A percentile compares a stretch with the other conserved stretches of the same genome.
These are phyloP conservation scores for Aspergillus clavatus DNA, from an alignment of 2,329 filamentous ascomycete genomes.

Conservation along the genomic window DNA sequence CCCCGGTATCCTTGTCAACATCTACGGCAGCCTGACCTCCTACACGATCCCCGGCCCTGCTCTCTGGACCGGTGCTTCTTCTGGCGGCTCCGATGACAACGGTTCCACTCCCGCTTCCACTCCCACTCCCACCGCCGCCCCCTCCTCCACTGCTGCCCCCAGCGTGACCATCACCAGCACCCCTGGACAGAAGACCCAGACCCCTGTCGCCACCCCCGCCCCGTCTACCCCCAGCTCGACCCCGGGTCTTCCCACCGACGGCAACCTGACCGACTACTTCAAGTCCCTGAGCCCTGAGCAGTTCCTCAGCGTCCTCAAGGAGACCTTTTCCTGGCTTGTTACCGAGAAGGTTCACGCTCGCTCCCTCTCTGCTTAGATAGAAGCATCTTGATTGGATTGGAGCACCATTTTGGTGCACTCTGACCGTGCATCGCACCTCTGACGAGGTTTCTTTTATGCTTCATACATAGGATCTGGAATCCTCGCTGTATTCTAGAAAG, in stretches of 20 bases:
- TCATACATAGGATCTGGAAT: constrained; percentile 13
- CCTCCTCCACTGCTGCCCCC: constrained; percentile 7
- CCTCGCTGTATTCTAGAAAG: constrained; percentile 8
- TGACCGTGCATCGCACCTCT: constrained; percentile 2
- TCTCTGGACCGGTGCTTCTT: constrained; percentile 25
- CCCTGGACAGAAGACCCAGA: constrained; percentile 19
- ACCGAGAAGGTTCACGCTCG: constrained; percentile 31
- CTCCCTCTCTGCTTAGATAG: constrained; percentile 22
- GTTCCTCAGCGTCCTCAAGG: constrained; percentile 25
- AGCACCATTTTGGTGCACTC: constrained; percentile 9
- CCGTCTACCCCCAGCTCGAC: constrained; percentile 8
- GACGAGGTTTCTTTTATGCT: constrained; percentile 6
- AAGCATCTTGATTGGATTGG: constrained; percentile 4
- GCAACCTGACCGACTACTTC: constrained; percentile 25
- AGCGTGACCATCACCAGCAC: constrained; percentile 21
- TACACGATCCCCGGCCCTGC: constrained; percentile 52
- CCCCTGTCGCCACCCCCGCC: constrained; percentile 9
- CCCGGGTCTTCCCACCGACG: constrained; percentile 16
- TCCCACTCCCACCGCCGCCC: constrained; percentile 10
- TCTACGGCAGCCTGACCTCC: constrained; percentile 48
- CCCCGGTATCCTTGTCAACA: constrained; percentile 55
- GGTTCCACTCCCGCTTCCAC: constrained; percentile 10
- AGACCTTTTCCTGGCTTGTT: constrained; percentile 31
- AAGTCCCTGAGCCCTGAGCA: constrained; percentile 28
- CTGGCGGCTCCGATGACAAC: constrained; percentile 14